Evolutionary conservation across 2,329 filamentous ascomycete species (phyloP).

Genomic region (Colletotrichum sp.): DNA sequence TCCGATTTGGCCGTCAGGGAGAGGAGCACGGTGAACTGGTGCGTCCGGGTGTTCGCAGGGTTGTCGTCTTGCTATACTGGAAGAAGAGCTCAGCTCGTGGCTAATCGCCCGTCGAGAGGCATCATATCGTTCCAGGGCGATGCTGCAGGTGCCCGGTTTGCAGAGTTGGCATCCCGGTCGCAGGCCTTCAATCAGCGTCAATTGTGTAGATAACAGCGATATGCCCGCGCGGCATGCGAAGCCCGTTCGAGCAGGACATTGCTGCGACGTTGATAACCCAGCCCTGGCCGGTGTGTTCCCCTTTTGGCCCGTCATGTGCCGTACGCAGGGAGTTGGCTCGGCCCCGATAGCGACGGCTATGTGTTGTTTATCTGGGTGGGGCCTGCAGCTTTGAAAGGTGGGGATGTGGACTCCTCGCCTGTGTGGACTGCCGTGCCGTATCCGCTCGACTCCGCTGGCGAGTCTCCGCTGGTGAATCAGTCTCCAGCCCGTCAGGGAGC

Average conservation of each 20-base stretch:
- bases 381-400: slow-evolving; percentile 1
- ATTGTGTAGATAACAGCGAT: background rate
- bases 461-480: background rate
- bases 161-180: background rate
- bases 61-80: background rate
- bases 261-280: background rate
- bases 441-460: background rate
- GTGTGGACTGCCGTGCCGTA: background rate
- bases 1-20: background rate
- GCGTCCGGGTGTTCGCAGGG: background rate
- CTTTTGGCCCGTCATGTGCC: slow-evolving; percentile 9
- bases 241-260: background rate
- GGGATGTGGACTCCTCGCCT: background rate
- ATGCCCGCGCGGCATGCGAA: background rate
- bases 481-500: background rate
- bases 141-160: slow-evolving; percentile 5
- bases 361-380: slow-evolving; percentile 9
- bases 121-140: background rate
- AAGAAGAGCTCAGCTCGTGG: background rate
- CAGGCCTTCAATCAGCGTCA: background rate
- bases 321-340: background rate
- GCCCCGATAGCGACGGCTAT: background rate
- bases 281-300: background rate
- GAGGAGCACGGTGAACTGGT: background rate
- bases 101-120: background rate